Conservation (phyloP, 495 filamentous ascomycete species). For the Rhypophila decipiens region DNA sequence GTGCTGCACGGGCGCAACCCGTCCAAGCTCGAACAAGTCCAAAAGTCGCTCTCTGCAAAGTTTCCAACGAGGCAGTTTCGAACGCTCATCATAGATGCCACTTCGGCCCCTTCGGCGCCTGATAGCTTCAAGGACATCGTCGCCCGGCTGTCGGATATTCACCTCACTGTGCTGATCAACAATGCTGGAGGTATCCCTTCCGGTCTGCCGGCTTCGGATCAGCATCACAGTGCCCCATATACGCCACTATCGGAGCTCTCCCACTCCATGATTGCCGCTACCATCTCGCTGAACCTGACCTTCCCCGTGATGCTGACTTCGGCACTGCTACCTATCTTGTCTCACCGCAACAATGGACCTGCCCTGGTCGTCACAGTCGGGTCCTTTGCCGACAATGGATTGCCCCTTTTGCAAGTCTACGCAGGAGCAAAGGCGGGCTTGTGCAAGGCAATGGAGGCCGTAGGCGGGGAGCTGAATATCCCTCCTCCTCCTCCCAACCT, state of each 20-base stretch:
- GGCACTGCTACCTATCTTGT: constrained; percentile 13
- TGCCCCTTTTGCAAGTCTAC: constrained; percentile 20
- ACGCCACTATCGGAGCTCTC: constrained; percentile 4
- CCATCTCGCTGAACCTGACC: constrained; percentile 9
- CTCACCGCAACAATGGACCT: constrained; percentile 5
- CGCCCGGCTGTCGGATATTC: constrained; percentile 14
- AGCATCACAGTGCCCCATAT: too few species aligned
- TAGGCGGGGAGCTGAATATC: constrained; percentile 10
- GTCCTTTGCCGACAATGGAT: constrained; percentile 19
- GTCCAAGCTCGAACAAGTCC: constrained; percentile 34
- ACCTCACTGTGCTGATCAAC: constrained; percentile 29
- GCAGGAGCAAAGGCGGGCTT: constrained; percentile 16
- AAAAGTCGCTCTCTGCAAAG: constrained; percentile 8
- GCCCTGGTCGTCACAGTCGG: constrained; percentile 17
- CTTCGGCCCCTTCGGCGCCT: not conserved
- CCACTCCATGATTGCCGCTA: constrained; percentile 2
- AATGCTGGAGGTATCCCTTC: constrained; percentile 8
- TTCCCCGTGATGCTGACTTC: constrained; percentile 14
- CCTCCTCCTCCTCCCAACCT: too few species aligned
- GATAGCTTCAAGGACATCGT: constrained; percentile 9
- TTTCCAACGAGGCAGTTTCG: constrained; percentile 30
- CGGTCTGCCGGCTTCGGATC: not conserved
- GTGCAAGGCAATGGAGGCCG: constrained; percentile 5
- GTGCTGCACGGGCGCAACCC: constrained; percentile 50
- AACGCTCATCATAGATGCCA: constrained; percentile 21